phyloP scores from a whole-genome alignment of 306 rosid species.

The Gastrolobium bilobum region DNA sequence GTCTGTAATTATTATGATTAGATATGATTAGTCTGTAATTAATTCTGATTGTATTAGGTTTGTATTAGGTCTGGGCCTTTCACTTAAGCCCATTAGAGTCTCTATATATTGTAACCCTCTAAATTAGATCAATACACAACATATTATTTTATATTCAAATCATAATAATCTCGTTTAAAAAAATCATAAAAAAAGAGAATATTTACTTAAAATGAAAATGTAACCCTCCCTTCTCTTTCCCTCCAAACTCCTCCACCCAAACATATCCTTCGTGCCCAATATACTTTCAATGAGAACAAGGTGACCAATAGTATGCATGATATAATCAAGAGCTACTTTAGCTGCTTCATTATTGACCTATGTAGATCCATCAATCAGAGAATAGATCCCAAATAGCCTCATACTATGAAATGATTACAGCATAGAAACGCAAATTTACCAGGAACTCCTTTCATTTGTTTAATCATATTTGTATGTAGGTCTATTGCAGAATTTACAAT shows the following conservation, averaged over 20 bases:
- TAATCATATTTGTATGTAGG: slow-evolving; percentile 87
- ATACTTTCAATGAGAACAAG: slow-evolving; percentile 12
- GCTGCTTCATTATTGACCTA: slow-evolving; percentile 33
- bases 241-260: slow-evolving; percentile 4
- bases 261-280: slow-evolving; percentile 7
- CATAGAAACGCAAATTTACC: slow-evolving; percentile 61
- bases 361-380: slow-evolving; percentile 23
- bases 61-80: too few species aligned
- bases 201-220: background rate
- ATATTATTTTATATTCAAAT: too few species aligned
- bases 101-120: too few species aligned
- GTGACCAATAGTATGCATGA: slow-evolving; percentile 20
- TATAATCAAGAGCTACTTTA: slow-evolving; percentile 22
- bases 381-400: background rate
- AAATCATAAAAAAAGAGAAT: too few species aligned
- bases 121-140: too few species aligned
- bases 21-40: too few species aligned
- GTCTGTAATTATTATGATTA: too few species aligned
- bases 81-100: too few species aligned
- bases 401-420: slow-evolving; percentile 32
- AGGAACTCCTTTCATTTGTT: slow-evolving; percentile 99
- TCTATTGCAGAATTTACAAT: slow-evolving; percentile 89
- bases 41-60: too few species aligned
- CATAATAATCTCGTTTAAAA: too few species aligned
- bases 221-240: background rate